Percentiles rank a stretch among this genome's conserved stretches.
Conservation (phyloP, 2,329 filamentous ascomycete species). For the Talaromyces amestolkiae region DNA sequence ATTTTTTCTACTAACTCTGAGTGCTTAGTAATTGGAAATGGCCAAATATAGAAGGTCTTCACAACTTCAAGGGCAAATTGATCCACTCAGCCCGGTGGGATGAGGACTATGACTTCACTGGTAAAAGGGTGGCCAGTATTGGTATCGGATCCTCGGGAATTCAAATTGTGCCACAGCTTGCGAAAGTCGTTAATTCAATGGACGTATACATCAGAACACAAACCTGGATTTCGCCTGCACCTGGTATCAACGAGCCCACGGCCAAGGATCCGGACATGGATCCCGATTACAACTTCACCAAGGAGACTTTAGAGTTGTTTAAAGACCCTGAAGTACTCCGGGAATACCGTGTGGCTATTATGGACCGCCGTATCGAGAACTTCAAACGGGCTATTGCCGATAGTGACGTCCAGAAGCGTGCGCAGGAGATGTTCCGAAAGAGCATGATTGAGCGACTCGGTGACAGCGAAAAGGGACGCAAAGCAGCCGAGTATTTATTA, state of each 20-base stretch:
- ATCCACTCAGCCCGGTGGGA: neutral
- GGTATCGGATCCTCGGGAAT: neutral
- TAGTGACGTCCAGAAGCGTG: slow-evolving; percentile 9
- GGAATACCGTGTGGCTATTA: slow-evolving; percentile 12
- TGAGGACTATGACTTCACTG: neutral
- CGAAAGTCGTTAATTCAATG: slow-evolving; percentile 9
- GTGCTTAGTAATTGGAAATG: neutral
- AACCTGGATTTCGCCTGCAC: slow-evolving; percentile 14
- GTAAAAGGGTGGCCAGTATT: neutral
- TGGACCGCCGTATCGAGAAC: slow-evolving; percentile 14
- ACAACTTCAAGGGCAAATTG: neutral
- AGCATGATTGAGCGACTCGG: neutral
- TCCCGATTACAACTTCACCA: neutral
- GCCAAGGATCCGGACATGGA: slow-evolving; percentile 12
- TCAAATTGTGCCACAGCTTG: neutral
- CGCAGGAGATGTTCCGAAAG: neutral
- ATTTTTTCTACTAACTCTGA: too few relatives aligned
- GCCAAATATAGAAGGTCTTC: neutral
- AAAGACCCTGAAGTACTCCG: slow-evolving; percentile 10
- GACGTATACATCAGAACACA: slow-evolving; percentile 15
- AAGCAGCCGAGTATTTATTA: neutral
- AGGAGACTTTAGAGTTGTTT: neutral
- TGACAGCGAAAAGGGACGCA: neutral
- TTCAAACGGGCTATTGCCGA: slow-evolving; percentile 12
- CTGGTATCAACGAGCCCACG: slow-evolving; percentile 14